Conservation (phyloP, 1,139 yeast genomes). For the Yamadazyma diddensiae region DNA sequence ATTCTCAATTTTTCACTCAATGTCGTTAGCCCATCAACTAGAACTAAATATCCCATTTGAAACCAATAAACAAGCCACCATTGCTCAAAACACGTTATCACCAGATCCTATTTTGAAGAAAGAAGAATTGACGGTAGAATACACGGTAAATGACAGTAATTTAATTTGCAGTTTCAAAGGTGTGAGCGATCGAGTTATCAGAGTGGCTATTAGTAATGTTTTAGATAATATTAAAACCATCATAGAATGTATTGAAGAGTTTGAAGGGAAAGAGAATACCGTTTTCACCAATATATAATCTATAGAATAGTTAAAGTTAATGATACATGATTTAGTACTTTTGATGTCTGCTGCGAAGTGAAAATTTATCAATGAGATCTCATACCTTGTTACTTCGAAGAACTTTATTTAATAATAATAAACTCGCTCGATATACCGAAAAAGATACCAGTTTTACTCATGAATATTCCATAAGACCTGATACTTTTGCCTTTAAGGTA, state of each 20-base stretch:
- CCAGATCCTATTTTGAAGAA: slow-evolving; percentile 82
- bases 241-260: slow-evolving; percentile 65
- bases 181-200: slow-evolving; percentile 56
- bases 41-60: slow-evolving; percentile 57
- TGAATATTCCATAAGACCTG: slow-evolving; percentile 49
- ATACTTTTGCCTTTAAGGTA: slow-evolving; percentile 46
- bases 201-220: slow-evolving; percentile 70
- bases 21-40: slow-evolving; percentile 9
- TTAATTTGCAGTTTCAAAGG: slow-evolving; percentile 51
- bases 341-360: slow-evolving; percentile 6
- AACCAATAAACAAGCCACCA: slow-evolving; percentile 53
- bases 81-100: slow-evolving; percentile 55
- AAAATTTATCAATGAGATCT: slow-evolving; percentile 6
- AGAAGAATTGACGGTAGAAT: slow-evolving; percentile 50
- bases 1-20: no score
- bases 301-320: background rate
- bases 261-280: slow-evolving; percentile 38
- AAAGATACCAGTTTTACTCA: slow-evolving; percentile 32
- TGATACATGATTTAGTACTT: background rate
- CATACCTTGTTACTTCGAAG: slow-evolving; percentile 8
- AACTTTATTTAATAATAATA: slow-evolving; percentile 11
- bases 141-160: slow-evolving; percentile 22
- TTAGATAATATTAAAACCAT: slow-evolving; percentile 64
- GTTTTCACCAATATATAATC: slow-evolving; percentile 11
- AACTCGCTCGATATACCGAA: slow-evolving; percentile 13